phyloP scores from a whole-genome alignment of 2,329 filamentous ascomycete genomes.

The Penicillium frequentans region DNA sequence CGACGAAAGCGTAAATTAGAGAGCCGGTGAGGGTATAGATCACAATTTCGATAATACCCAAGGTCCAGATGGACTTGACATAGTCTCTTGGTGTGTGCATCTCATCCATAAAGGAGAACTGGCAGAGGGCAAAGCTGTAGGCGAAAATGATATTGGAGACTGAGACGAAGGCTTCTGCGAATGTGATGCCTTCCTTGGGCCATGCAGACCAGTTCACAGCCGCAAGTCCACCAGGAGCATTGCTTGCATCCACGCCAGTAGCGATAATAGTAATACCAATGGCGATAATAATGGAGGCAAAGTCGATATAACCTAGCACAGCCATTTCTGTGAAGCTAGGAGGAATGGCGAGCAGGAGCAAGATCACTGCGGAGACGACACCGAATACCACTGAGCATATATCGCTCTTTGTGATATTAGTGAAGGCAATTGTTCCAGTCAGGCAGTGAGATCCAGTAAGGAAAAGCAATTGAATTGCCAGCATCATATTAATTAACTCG shows the following conservation, averaged over 20 bases:
- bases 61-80: not conserved
- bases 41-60: conserved; percentile 3
- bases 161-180: not conserved
- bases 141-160: not conserved
- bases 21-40: conserved; percentile 1
- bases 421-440: not conserved
- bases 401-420: not conserved
- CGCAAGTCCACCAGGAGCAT: not conserved
- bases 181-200: not conserved
- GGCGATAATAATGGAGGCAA: not conserved
- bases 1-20: not conserved
- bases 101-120: conserved; percentile 2
- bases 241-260: not conserved
- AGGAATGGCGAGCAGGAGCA: not conserved
- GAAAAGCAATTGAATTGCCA: conserved; percentile 1
- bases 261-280: conserved; percentile 1
- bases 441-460: not conserved
- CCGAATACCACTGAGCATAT: conserved; percentile 1
- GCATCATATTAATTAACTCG: not conserved
- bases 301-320: not conserved
- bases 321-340: conserved; percentile 3
- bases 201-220: conserved; percentile 1
- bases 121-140: conserved; percentile 1
- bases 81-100: conserved; percentile 1
- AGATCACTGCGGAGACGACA: not conserved